These are phyloP conservation scores for Candida tibetensis DNA, from an alignment of 805 yeast species.

Conservation along the genomic window DNA sequence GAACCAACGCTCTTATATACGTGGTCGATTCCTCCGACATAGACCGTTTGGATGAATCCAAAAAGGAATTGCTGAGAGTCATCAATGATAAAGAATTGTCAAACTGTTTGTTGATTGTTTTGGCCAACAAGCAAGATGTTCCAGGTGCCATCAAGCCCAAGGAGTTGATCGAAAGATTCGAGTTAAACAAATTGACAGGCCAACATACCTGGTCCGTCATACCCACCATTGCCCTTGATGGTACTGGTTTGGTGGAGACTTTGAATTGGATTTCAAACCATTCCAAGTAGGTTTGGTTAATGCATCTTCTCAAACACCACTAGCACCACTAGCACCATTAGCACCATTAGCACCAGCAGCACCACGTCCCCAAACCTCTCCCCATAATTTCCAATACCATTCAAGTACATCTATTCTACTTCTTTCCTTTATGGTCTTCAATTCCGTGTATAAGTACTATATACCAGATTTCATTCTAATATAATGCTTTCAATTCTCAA, in stretches of 20 bases:
- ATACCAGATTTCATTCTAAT: not conserved
- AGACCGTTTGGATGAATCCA: conserved; percentile 72
- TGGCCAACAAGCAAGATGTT: conserved; percentile 87
- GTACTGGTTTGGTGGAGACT: conserved; percentile 87
- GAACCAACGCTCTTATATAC: conserved; percentile 86
- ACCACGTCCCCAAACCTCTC: too few relatives aligned
- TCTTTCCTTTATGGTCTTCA: conserved; percentile 1
- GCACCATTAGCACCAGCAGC: too few relatives aligned
- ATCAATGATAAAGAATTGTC: conserved; percentile 81
- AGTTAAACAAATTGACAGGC: conserved; percentile 57
- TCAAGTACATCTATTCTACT: not conserved
- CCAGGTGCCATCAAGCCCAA: conserved; percentile 71
- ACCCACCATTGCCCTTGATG: conserved; percentile 86
- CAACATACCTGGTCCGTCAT: conserved; percentile 85
- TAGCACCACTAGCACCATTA: too few relatives aligned
- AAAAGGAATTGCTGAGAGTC: conserved; percentile 71
- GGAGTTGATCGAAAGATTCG: conserved; percentile 71
- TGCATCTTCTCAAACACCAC: too few relatives aligned
- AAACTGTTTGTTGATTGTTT: conserved; percentile 72
- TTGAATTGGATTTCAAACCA: conserved; percentile 80
- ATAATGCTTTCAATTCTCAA: not conserved
- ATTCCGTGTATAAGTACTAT: not conserved
- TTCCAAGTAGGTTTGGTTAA: conserved; percentile 36
- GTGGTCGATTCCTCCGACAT: conserved; percentile 83
- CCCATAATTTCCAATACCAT: too few relatives aligned